Evolutionary conservation across 139 green algal species (phyloP).

Genomic region (Picochlorum sp.): DNA sequence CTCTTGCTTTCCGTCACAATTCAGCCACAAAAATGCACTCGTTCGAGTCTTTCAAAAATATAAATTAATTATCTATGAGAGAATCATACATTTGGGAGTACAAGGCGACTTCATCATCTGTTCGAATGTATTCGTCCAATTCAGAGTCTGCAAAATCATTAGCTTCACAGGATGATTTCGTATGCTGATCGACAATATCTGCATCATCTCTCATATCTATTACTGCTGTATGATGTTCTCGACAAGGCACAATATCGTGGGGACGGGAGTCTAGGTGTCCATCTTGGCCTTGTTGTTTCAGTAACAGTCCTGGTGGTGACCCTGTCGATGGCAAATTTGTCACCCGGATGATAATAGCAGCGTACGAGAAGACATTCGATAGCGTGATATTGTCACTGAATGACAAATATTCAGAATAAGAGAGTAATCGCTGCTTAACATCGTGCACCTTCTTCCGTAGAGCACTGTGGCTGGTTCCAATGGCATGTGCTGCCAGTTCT

Average conservation of each 20-base stretch:
- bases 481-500: neutral
- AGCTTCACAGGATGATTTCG: neutral
- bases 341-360: neutral
- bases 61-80: neutral
- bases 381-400: slow-evolving; percentile 1
- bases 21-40: too few relatives aligned
- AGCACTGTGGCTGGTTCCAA: neutral
- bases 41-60: too few relatives aligned
- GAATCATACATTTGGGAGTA: slow-evolving; percentile 6
- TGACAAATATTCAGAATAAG: neutral
- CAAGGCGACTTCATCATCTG: slow-evolving; percentile 1
- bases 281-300: neutral
- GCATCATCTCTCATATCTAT: too few relatives aligned
- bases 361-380: neutral
- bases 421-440: slow-evolving; percentile 1
- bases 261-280: too few relatives aligned
- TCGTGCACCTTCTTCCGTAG: neutral
- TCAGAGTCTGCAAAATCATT: neutral
- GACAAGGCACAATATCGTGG: too few relatives aligned
- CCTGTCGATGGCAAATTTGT: neutral
- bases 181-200: neutral
- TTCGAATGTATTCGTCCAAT: slow-evolving; percentile 11
- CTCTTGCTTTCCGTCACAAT: too few relatives aligned
- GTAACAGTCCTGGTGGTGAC: neutral
- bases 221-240: too few relatives aligned